These are phyloP conservation scores for Bruguiera sexangula DNA, from an alignment of 345 rosid species.

Conservation along the genomic window DNA sequence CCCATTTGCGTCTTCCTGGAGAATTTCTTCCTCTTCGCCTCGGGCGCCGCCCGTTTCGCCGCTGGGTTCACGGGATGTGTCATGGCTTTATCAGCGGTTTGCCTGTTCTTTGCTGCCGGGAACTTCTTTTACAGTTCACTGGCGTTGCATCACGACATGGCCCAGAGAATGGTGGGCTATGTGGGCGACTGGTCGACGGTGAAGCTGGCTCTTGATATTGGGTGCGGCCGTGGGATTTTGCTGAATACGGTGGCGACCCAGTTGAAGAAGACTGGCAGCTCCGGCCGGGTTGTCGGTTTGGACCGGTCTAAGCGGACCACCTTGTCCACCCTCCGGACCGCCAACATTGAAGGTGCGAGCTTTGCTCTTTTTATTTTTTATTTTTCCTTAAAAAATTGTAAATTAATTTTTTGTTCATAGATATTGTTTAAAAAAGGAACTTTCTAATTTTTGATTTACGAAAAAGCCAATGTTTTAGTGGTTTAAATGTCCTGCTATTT, in stretches of 20 bases:
- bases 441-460: too few relatives aligned
- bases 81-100: conserved; percentile 67
- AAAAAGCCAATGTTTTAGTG: too few relatives aligned
- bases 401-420: too few relatives aligned
- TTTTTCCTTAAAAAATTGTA: not conserved
- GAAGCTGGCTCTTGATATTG: conserved; percentile 84
- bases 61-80: conserved; percentile 78
- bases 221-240: conserved; percentile 90
- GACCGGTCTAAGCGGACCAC: conserved; percentile 74
- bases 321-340: conserved; percentile 84
- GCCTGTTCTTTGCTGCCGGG: conserved; percentile 72
- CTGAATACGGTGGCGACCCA: conserved; percentile 90
- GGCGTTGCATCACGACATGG: conserved; percentile 75
- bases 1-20: conserved; percentile 53
- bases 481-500: too few relatives aligned
- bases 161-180: conserved; percentile 77
- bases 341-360: conserved; percentile 68
- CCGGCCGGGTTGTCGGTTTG: conserved; percentile 92
- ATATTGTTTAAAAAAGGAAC: too few relatives aligned
- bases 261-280: conserved; percentile 89
- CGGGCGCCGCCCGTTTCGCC: conserved; percentile 38
- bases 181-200: conserved; percentile 89
- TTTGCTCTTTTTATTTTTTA: not conserved
- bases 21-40: conserved; percentile 29
- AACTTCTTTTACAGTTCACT: conserved; percentile 81